Percentiles rank a stretch among this genome's conserved stretches.
Evolutionary conservation across 2,329 filamentous ascomycete genomes (phyloP).

Genomic region (Phoma herbarum): DNA sequence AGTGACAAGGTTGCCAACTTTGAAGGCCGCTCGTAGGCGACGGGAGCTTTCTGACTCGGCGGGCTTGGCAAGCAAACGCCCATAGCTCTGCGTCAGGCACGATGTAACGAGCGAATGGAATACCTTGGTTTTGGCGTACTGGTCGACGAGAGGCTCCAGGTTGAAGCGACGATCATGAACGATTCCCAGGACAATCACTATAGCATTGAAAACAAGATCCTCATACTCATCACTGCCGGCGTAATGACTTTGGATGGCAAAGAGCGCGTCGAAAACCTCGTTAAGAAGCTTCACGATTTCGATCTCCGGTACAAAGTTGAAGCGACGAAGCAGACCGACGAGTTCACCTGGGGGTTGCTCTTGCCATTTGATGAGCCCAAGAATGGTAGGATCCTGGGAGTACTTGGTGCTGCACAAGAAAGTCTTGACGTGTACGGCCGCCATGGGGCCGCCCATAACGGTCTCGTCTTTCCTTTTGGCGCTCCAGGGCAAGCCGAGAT

Average conservation of each 20-base stretch:
- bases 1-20: slow-evolving; percentile 90
- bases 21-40: slow-evolving; percentile 88
- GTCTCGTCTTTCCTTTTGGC: slow-evolving; percentile 76
- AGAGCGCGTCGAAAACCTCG: slow-evolving; percentile 89
- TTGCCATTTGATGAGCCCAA: slow-evolving; percentile 87
- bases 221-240: slow-evolving; percentile 93
- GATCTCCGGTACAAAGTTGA: slow-evolving; percentile 95
- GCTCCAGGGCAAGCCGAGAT: slow-evolving; percentile 84
- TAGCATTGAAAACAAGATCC: slow-evolving; percentile 87
- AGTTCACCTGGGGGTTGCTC: slow-evolving; percentile 77
- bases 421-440: slow-evolving; percentile 79
- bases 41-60: slow-evolving; percentile 84
- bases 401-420: slow-evolving; percentile 94
- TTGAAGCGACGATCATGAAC: slow-evolving; percentile 95
- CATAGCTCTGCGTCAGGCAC: slow-evolving; percentile 86
- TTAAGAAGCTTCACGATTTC: slow-evolving; percentile 94
- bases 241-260: slow-evolving; percentile 89
- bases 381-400: slow-evolving; percentile 87
- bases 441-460: slow-evolving; percentile 76
- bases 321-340: slow-evolving; percentile 76
- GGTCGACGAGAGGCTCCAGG: slow-evolving; percentile 85
- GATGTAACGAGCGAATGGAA: slow-evolving; percentile 93
- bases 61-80: slow-evolving; percentile 81
- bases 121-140: slow-evolving; percentile 88
- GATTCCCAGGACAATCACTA: slow-evolving; percentile 90